A percentile compares a stretch with the other conserved stretches of the same genome.
These are phyloP conservation scores for Paraphaeosphaeria sporulosa DNA, from an alignment of 2,329 filamentous ascomycete genomes.

Conservation along the genomic window DNA sequence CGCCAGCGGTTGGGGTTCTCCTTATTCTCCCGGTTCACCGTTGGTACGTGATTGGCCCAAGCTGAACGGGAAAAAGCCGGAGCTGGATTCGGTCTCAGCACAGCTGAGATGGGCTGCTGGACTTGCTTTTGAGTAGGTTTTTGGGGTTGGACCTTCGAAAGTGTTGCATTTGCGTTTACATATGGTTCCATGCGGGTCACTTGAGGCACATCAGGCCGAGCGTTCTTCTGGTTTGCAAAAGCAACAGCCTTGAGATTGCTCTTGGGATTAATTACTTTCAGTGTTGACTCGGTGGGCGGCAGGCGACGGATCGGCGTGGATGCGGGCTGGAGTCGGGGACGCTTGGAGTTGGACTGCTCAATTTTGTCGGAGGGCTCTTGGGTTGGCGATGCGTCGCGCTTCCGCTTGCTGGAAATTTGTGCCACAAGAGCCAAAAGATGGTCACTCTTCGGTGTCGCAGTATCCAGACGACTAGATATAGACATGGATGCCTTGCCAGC, in stretches of 20 bases:
- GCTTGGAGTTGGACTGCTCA: background rate
- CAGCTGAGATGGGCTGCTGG: background rate
- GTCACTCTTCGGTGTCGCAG: background rate
- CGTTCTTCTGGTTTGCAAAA: background rate
- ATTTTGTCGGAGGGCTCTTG: background rate
- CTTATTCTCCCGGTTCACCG: background rate
- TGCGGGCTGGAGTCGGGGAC: background rate
- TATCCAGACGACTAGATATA: background rate
- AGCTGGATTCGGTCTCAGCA: background rate
- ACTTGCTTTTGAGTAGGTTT: background rate
- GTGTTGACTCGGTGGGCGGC: conserved; percentile 2
- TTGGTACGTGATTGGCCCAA: background rate
- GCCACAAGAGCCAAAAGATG: background rate
- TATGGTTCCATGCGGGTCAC: background rate
- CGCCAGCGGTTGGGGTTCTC: background rate
- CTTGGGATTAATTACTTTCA: background rate
- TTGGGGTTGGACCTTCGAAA: background rate
- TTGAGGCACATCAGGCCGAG: too few relatives aligned
- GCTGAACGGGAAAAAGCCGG: background rate
- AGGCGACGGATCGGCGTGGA: background rate
- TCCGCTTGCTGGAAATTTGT: conserved; percentile 5
- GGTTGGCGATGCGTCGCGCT: background rate
- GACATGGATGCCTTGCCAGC: background rate
- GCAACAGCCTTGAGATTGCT: background rate
- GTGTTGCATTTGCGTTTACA: background rate